Base-by-base conservation (phyloP, 2,329 filamentous ascomycete genomes). In the Botrytis deweyae region DNA sequence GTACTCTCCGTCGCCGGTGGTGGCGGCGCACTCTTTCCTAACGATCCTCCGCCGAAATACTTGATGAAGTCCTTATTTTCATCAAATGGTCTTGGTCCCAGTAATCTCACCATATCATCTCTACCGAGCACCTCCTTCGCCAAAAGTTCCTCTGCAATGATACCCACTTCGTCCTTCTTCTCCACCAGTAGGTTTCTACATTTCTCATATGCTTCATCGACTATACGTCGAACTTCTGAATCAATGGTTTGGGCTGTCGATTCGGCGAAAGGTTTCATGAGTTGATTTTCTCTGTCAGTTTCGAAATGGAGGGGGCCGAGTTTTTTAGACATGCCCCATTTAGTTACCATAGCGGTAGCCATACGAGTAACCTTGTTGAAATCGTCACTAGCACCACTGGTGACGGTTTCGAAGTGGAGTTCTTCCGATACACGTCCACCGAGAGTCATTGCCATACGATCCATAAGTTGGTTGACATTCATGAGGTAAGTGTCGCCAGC, bases 391-490 rank as follows among this genome's bases (percentile, higher is more conserved):
- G 95, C 96, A 73, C 96, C 96, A 65, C 93, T 96, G 2, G 96
- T 99, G 33, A 99, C 96, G 0, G 94, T 97, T 49, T 96, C 92
- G 84, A 99, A 99, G 84, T 99, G 95, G 12, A 99, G 85, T 83
- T 99, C 96, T 84, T 99, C 96, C 33, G 92, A 96, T 38, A 99
- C 93, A 77, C 96, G 94, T 2, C 96, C 96, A 78, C 95, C 96
- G 72, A 99, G 91, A 3, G 95, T 98, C 96, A 99, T 99, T 77
- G 96, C 96, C 96, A 99, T 99, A 78, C 96, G 94, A 83, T 99
- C 96, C 93, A 98, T 97, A 61, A 99, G 87, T 84, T 99, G 96
- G 82, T 95, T 91, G 76, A 93, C 91, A 81, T 92, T 97, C 95
- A 99, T 96, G 76, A 99, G 88, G 83, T 98, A 98, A 14, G 93